Base-by-base conservation (phyloP, 441 rosid genomes). In the Pelargonium fulgidum region DNA sequence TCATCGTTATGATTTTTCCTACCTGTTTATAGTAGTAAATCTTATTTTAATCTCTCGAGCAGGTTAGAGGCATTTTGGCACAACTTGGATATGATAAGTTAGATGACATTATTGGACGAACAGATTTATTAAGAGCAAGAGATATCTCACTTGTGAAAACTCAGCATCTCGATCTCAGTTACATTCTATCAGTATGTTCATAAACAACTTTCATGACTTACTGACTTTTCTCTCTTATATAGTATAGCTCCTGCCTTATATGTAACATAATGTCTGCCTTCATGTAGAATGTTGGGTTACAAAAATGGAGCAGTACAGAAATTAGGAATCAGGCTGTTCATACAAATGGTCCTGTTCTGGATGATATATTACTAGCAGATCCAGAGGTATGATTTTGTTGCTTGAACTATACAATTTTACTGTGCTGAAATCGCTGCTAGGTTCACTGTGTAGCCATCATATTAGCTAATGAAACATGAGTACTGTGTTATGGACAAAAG, bases 31-130 rank as follows among this genome's bases (percentile, higher is more conserved):
- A 52, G 8, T 39, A 22, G 64, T 62, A 12, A 41, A 16, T 66
- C 61, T 26, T 24, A 72, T 65, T 45, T 65, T 73, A 20, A 58
- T 70, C 17, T 72, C 42, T 71, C 74, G 54, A 26, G 68, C 69
- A 94, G 99, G 94, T 92, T 68, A 88, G 99, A 83, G 97, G 99
- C 70, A 85, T 87, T 81, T 85, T 94, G 73, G 96, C 98, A 11
- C 92, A 92, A 58, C 70, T 94, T 75, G 99, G 99, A 76, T 94
- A 85, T 71, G 85, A 69, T 82, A 94, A 86, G 83, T 72, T 94
- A 79, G 99, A 94, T 67, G 99, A 92, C 80, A 71, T 94, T 73
- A 87, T 94, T 73, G 99, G 99, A 76, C 68, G 90, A 70, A 83
- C 97, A 36, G 94, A 89, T 67, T 70, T 94, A 72, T 80, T 94